These are phyloP conservation scores for Ormosia emarginata DNA, from an alignment of 306 rosid genomes.

Conservation along the genomic window DNA sequence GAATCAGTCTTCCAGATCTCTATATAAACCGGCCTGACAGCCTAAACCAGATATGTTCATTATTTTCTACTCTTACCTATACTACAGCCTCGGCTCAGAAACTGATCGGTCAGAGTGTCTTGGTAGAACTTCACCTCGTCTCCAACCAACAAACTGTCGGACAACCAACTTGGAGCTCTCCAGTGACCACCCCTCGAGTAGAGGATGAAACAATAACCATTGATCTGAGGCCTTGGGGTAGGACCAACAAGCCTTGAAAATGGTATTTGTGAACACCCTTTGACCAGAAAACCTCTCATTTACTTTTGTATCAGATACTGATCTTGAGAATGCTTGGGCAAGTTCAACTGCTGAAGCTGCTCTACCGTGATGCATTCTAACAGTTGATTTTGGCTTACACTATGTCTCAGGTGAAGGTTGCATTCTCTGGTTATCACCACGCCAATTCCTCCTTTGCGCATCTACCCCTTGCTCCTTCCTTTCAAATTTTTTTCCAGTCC, in stretches of 20 bases:
- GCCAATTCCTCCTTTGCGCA: constrained; percentile 73
- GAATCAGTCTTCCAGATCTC: too few species aligned
- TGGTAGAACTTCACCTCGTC: too few species aligned
- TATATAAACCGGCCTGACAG: too few species aligned
- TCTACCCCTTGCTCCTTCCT: constrained; percentile 66
- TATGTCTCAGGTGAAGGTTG: constrained; percentile 89
- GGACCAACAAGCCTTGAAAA: constrained; percentile 88
- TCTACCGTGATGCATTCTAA: constrained; percentile 52
- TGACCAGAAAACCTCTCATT: constrained; percentile 52
- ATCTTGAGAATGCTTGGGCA: constrained; percentile 89
- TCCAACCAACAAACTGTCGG: too few species aligned
- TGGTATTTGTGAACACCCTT: constrained; percentile 61
- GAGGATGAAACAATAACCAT: constrained; percentile 44
- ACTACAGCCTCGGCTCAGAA: too few species aligned
- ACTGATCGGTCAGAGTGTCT: too few species aligned
- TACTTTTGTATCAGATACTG: constrained; percentile 67
- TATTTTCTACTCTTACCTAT: too few species aligned
- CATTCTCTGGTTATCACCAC: constrained; percentile 59
- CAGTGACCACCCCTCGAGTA: too few species aligned
- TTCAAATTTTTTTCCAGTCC: constrained; percentile 59
- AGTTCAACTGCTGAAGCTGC: constrained; percentile 94
- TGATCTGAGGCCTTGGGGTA: constrained; percentile 80
- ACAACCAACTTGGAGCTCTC: too few species aligned
- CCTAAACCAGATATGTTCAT: too few species aligned
- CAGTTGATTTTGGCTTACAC: constrained; percentile 62